Evolutionary conservation across 2,329 filamentous ascomycete species (phyloP).

Genomic region (Ascochyta clinopodiicola): DNA sequence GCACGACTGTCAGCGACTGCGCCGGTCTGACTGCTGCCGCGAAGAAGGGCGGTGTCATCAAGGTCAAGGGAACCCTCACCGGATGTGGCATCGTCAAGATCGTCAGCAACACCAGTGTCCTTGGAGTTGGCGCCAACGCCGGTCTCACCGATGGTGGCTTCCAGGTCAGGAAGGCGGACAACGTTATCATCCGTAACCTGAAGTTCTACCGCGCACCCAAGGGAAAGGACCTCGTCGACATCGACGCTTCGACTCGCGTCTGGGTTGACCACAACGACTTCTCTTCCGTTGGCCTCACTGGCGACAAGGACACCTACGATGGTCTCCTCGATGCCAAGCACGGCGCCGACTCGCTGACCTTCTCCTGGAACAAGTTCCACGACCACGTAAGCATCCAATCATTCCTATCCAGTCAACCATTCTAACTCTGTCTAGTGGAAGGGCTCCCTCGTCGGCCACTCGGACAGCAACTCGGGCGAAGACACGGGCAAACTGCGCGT

Average conservation of each 20-base stretch:
- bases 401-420: background rate
- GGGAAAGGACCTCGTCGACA: constrained; percentile 66
- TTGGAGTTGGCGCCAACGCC: constrained; percentile 53
- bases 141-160: constrained; percentile 56
- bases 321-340: constrained; percentile 66
- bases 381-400: constrained; percentile 53
- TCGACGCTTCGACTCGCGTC: constrained; percentile 62
- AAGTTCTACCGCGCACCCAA: constrained; percentile 63
- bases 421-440: constrained; percentile 55
- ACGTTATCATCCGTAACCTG: constrained; percentile 70
- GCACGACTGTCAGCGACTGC: constrained; percentile 62
- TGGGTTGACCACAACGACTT: constrained; percentile 73
- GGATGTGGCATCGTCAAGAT: constrained; percentile 42
- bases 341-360: constrained; percentile 66
- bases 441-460: constrained; percentile 66
- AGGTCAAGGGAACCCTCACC: constrained; percentile 40
- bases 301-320: constrained; percentile 42
- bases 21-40: constrained; percentile 59
- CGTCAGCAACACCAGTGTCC: constrained; percentile 35
- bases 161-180: constrained; percentile 60
- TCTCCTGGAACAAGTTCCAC: constrained; percentile 60
- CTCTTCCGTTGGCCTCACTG: constrained; percentile 56
- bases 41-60: constrained; percentile 42
- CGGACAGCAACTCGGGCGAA: constrained; percentile 58
- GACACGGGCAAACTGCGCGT: constrained; percentile 68